Base-by-base conservation (phyloP, 2,329 filamentous ascomycete species). In the Ascomycota sp. region DNA sequence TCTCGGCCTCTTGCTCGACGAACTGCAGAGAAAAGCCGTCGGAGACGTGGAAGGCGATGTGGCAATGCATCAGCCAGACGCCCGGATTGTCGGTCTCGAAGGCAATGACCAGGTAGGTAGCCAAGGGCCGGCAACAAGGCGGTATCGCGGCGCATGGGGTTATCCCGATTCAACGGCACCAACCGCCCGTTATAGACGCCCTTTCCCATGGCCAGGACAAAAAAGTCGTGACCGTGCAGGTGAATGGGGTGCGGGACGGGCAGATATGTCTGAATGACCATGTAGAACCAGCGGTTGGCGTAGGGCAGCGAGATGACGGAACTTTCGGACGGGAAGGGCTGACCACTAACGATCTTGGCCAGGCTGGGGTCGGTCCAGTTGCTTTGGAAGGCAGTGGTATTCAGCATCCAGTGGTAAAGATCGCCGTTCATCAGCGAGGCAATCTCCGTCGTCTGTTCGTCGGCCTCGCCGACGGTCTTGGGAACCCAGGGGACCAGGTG, bases 61-160 rank as follows among this genome's bases (percentile, higher is more conserved):
- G 60, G 39, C 60, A 64, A 40, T 63, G 60, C 37, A 63, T 52
- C 1, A 61, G 42, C 59, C 59, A 63, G 0, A 47, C 45, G 1
- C 61, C 61, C 2, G 62, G 57, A 41, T 65, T 67, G 33, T 56
- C 50, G 0, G 53, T 52, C 38, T 59, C 45, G 36, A 63, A 59
- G 2, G 57, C 61, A 31, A 67, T 47, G 10, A 62, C 56, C 4
- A 64, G 32, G 41, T 59, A 64, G 32, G 41, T 59, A 57, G 0
- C 62, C 61, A 8, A 39, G 37, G 2, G 40, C 41, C 1, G 53
- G 54, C 4, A 69, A 47, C 36, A 61, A 52, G 5, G 61, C 60
- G 3, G 60, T 57, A 37, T 69, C 63, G 23, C 65, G 54, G 8
- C 65, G 58, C 19, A 59, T 54, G 2, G 65, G 61, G 40, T 67